phyloP scores from a whole-genome alignment of 1,139 yeast species.

The Casaregolazyma suthepensis region DNA sequence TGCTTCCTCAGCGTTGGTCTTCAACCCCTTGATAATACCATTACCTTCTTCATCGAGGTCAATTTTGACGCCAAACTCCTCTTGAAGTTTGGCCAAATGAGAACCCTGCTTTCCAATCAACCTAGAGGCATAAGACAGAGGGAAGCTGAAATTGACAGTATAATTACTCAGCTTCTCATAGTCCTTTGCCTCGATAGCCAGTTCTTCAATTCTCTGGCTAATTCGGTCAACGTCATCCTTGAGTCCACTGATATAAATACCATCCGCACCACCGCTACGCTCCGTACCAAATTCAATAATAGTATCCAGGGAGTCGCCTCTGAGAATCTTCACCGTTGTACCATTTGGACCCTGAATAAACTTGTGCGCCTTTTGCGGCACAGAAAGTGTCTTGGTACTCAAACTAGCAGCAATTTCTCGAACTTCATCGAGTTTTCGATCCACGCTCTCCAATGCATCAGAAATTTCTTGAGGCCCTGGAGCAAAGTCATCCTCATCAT shows the following conservation, averaged over 20 bases:
- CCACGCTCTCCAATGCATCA: slow-evolving; percentile 37
- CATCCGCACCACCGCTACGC: slow-evolving; percentile 36
- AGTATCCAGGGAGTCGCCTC: slow-evolving; percentile 31
- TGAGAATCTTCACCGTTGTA: slow-evolving; percentile 42
- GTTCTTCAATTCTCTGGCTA: slow-evolving; percentile 46
- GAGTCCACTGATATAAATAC: slow-evolving; percentile 56
- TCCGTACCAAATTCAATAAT: slow-evolving; percentile 32
- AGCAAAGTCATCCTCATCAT: slow-evolving; percentile 41
- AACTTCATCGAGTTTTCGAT: slow-evolving; percentile 49
- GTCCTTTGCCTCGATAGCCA: slow-evolving; percentile 60
- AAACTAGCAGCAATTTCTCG: slow-evolving; percentile 56
- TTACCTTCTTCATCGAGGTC: slow-evolving; percentile 60
- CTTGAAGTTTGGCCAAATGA: slow-evolving; percentile 59
- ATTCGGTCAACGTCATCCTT: slow-evolving; percentile 50
- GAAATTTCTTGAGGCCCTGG: slow-evolving; percentile 37
- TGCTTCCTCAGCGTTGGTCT: slow-evolving; percentile 74
- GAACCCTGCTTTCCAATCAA: slow-evolving; percentile 88
- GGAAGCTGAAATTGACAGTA: slow-evolving; percentile 52
- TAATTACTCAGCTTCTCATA: slow-evolving; percentile 55
- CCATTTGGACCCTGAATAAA: slow-evolving; percentile 50
- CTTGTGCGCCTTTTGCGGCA: slow-evolving; percentile 54
- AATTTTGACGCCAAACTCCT: slow-evolving; percentile 72
- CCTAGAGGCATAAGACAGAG: slow-evolving; percentile 63
- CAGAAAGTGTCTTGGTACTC: slow-evolving; percentile 43
- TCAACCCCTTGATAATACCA: slow-evolving; percentile 66